Percentiles rank a stretch among this genome's conserved stretches.
Conservation (phyloP, 495 filamentous ascomycete species). For the Evernia prunastri region DNA sequence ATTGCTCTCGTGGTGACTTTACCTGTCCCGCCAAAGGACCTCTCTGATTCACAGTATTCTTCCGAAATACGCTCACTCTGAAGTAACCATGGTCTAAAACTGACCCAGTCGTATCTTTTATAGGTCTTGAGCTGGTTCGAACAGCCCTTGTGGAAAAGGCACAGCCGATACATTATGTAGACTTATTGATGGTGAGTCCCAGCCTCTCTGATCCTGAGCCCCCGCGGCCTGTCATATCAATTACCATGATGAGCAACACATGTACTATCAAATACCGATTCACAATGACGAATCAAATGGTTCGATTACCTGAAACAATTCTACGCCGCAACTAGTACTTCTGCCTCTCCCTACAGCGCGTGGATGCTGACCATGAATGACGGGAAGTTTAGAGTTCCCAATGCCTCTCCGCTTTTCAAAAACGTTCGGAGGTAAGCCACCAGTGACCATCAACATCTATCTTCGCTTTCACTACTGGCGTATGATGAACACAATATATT, state of each 20-base stretch:
- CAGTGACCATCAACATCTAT: background rate
- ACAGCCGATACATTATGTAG: background rate
- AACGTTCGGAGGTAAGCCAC: background rate
- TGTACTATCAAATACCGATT: conserved; percentile 64
- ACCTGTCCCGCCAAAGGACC: conserved; percentile 93
- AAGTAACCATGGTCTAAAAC: background rate
- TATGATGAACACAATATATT: conserved; percentile 69
- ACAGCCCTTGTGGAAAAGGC: background rate
- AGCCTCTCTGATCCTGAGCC: background rate
- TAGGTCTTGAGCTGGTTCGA: background rate
- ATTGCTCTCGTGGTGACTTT: conserved; percentile 67
- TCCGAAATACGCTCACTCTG: background rate
- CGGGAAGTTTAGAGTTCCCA: background rate
- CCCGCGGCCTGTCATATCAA: background rate
- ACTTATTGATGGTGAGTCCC: background rate
- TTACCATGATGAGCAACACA: conserved; percentile 49
- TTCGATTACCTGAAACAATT: conserved; percentile 45
- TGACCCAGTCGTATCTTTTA: background rate
- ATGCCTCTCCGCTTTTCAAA: background rate
- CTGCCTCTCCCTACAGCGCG: background rate
- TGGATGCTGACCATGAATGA: background rate
- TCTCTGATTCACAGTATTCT: conserved; percentile 50
- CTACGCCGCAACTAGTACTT: background rate
- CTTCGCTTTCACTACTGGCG: conserved; percentile 14
- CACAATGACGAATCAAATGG: conserved; percentile 45